A percentile compares a stretch with the other conserved stretches of the same genome.
phyloP scores from a whole-genome alignment of 106 monocot genomes.

The Acorus gramineus region DNA sequence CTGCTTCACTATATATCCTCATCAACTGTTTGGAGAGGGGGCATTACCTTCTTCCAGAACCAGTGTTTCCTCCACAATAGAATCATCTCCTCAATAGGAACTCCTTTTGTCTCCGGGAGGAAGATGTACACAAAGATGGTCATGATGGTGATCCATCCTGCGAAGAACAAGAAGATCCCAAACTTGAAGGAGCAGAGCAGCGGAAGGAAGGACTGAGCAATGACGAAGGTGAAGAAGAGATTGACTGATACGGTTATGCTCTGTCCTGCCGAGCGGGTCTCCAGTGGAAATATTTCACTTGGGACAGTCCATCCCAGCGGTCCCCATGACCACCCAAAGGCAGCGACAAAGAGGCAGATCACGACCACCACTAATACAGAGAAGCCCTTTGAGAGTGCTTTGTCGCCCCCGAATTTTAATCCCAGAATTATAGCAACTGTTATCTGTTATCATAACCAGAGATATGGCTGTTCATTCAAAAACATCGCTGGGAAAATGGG shows the following conservation, averaged over 20 bases:
- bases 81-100: slow-evolving; percentile 98
- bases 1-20: no score
- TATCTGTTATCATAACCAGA: slow-evolving; percentile 16
- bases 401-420: slow-evolving; percentile 50
- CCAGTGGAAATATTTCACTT: slow-evolving; percentile 89
- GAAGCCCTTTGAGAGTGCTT: slow-evolving; percentile 56
- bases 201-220: slow-evolving; percentile 74
- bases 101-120: slow-evolving; percentile 93
- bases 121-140: slow-evolving; percentile 74
- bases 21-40: slow-evolving; percentile 11
- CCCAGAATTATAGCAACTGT: slow-evolving; percentile 73
- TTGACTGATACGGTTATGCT: slow-evolving; percentile 91
- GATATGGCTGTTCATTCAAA: no score
- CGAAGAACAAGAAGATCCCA: slow-evolving; percentile 93
- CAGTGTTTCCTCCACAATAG: slow-evolving; percentile 96
- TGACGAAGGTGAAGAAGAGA: slow-evolving; percentile 82
- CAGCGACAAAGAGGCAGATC: slow-evolving; percentile 78
- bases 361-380: slow-evolving; percentile 67
- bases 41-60: slow-evolving; percentile 93
- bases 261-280: slow-evolving; percentile 83
- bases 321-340: slow-evolving; percentile 99
- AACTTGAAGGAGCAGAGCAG: slow-evolving; percentile 86
- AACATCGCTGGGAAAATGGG: no score
- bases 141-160: slow-evolving; percentile 81
- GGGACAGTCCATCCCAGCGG: slow-evolving; percentile 96